Base-by-base conservation (phyloP, 2,329 filamentous ascomycete species). In the Verticillium tricorpus region DNA sequence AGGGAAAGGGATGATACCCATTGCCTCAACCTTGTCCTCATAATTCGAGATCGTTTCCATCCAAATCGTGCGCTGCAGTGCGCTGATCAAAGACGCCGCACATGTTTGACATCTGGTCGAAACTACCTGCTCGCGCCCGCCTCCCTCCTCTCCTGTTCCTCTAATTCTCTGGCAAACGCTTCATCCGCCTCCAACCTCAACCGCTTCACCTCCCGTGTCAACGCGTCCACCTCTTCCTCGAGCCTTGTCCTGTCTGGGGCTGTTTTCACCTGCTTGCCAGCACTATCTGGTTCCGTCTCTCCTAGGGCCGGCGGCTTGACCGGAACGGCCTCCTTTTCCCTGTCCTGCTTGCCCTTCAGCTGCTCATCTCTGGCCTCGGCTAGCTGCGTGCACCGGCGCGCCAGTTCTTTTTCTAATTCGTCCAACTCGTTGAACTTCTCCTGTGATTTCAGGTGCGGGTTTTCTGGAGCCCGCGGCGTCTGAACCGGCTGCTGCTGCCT, bases 121-220 rank as follows among this genome's bases (percentile, higher is more conserved):
- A n/a, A 8, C 54, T 56, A 56, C 15, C 54, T 56, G 28, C 32
- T 56, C 15, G 61, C 57, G 28, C 59, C 57, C 17, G 39, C 52
- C 54, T 63, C 59, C 45, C 58, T 54, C 11, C 65, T 60, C 61
- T 73, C 70, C 62, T 72, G 68, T 56, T 69, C 68, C 14, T 67
- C 77, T 64, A 83, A 59, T 64, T 79, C 76, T 63, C 74, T 72
- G 34, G 79, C 81, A 63, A 79, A 79, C 63, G 78, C 75, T 67
- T 77, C 81, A 59, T 84, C 80, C 2, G 77, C 80, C 68, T 81
- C 76, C 6, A 80, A 63, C 63, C 74, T 70, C 60, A 82, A 61
- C 61, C 65, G 61, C 59, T 78, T 74, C 31, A 82, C 66, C 56
- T 73, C 71, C 14, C 66, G 64, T 52, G 74, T 74, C 60, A 84